Percentiles rank a stretch among this genome's conserved stretches.
These are phyloP conservation scores for Leccinum barrowsii DNA, from an alignment of 768 basidiomycete species.

Conservation along the genomic window DNA sequence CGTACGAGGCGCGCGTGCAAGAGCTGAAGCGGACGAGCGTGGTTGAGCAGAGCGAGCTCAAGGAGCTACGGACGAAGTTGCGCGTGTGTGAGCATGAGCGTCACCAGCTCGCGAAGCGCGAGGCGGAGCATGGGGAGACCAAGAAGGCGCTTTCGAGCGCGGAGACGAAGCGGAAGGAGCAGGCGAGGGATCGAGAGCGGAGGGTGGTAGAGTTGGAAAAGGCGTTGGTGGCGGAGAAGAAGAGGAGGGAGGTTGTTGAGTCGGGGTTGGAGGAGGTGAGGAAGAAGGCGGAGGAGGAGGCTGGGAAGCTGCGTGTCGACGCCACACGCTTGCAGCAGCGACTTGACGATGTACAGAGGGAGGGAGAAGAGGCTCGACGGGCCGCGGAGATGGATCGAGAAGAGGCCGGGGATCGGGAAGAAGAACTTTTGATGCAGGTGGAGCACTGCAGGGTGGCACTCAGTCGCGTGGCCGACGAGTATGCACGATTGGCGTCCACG, in stretches of 20 bases:
- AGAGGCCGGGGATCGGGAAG: constrained; percentile 38
- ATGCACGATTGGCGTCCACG: constrained; percentile 45
- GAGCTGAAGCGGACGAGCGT: constrained; percentile 52
- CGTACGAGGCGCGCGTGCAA: constrained; percentile 55
- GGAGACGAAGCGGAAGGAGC: constrained; percentile 53
- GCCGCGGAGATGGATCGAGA: constrained; percentile 32
- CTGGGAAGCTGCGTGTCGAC: constrained; percentile 32
- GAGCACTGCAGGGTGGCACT: constrained; percentile 48
- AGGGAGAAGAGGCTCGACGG: constrained; percentile 33
- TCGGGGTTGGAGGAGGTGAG: constrained; percentile 40
- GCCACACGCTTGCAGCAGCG: constrained; percentile 34
- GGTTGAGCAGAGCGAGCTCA: constrained; percentile 58
- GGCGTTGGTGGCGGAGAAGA: constrained; percentile 45
- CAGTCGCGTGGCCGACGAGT: constrained; percentile 48
- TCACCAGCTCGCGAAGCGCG: constrained; percentile 47
- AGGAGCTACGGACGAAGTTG: constrained; percentile 57
- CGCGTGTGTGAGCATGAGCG: constrained; percentile 57
- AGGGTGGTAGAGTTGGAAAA: constrained; percentile 57
- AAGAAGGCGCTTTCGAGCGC: constrained; percentile 47
- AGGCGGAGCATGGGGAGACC: constrained; percentile 47
- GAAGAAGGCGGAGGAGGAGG: constrained; percentile 41
- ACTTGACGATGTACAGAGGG: constrained; percentile 36
- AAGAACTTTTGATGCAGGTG: constrained; percentile 46
- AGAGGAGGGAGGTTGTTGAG: constrained; percentile 47
- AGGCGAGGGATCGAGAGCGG: constrained; percentile 50